Evolutionary conservation across 495 filamentous ascomycete genomes (phyloP).

Genomic region (Hypoxylon perforatum): DNA sequence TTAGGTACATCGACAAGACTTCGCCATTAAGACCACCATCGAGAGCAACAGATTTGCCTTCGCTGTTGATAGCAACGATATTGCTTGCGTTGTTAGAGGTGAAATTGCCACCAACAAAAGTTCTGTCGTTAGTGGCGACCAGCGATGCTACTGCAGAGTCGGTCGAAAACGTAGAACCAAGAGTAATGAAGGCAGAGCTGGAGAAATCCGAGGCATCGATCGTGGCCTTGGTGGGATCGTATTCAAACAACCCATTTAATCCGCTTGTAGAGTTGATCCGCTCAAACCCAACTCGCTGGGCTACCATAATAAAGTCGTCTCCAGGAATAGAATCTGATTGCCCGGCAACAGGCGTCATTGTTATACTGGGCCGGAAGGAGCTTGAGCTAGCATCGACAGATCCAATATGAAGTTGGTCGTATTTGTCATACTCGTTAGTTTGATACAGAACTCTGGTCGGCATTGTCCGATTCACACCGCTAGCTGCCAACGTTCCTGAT

Average conservation of each 20-base stretch:
- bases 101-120: constrained; percentile 89
- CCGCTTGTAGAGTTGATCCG: constrained; percentile 74
- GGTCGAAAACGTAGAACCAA: constrained; percentile 72
- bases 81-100: constrained; percentile 72
- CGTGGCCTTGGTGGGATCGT: constrained; percentile 70
- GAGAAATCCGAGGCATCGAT: constrained; percentile 71
- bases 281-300: constrained; percentile 83
- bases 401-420: constrained; percentile 88
- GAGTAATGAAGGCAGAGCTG: constrained; percentile 76
- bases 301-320: constrained; percentile 77
- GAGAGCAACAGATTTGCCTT: constrained; percentile 67
- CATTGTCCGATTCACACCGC: constrained; percentile 55
- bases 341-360: constrained; percentile 73
- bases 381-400: constrained; percentile 79
- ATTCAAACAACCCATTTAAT: constrained; percentile 93
- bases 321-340: constrained; percentile 62
- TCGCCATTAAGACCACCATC: constrained; percentile 84
- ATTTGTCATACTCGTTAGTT: constrained; percentile 94
- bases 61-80: constrained; percentile 76
- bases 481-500: constrained; percentile 72
- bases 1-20: constrained; percentile 74
- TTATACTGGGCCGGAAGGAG: constrained; percentile 83
- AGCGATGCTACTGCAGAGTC: constrained; percentile 75
- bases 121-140: constrained; percentile 63
- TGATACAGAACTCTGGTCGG: constrained; percentile 73